Base-by-base conservation (phyloP, 108 stramenopile genomes). In the Aureococcus anophagefferens region DNA sequence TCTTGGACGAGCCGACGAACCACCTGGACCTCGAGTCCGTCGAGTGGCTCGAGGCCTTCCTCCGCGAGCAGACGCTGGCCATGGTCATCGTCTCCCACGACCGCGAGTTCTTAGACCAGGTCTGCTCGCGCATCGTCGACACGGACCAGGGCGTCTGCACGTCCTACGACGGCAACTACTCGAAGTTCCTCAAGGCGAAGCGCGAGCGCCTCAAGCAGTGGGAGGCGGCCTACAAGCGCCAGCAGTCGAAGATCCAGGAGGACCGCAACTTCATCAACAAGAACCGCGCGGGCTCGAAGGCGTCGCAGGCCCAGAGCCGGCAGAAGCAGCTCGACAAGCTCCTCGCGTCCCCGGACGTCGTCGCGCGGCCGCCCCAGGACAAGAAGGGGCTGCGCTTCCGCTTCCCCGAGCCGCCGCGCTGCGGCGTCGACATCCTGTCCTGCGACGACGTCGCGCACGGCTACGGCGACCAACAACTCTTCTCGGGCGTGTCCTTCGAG, bases 81-180 rank as follows among this genome's bases (percentile, higher is more conserved):
- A 95, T 98, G 94, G 84, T 96, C 35, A 95, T 98, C 73, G 97
- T 98, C 14, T 93, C 91, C 72, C 97, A 98, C 77, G 97, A 98
- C 89, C 89, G 97, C 71, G 97, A 96, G 80, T 98, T 98, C 78
- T 84, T 98, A 67, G 97, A 98, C 83, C 93, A 92, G 74, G 94
- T 93, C 28, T 93, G 94, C 84, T 91, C 89, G 64, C 93, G 92
- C 76, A 97, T 95, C 70, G 93, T 97, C 1, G 94, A 97, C 70
- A 89, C 89, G 4, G 94, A 95, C 46, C 91, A 90, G n/a, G 94
- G 94, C 33, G 74, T 92, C 33, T 90, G 93, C 35, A 89, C 88
- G 13, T 84, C 90, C 62, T 97, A 95, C 73, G 85, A 91, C 31
- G 93, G 96, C 14, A 95, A 98, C 78, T 98, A 98, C 75, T 93